Evolutionary conservation across 345 rosid genomes (phyloP), one percentile per base, ranked within the genome.

Genomic region (Rhodamnia argentea): DNA sequence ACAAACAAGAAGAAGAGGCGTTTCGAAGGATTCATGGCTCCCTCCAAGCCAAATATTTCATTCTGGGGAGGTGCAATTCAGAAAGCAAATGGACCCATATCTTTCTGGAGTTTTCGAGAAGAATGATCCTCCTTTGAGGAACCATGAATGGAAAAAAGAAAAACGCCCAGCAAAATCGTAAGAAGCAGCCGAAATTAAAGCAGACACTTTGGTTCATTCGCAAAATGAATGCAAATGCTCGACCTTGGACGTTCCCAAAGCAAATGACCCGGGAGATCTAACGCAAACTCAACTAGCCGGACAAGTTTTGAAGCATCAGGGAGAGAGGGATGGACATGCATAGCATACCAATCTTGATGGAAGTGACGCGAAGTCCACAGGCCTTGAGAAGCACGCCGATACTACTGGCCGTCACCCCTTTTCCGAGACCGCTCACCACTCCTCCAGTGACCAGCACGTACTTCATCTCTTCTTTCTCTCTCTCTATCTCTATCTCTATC

Each of bases 291-390:
- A 50, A 42, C 82, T 9, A 11, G 22, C 82, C 15, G 27, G 56
- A 81, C 55, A 44, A 44, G 55, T 59, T 26, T 6, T 6, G 1
- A 56, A 20, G 78, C 82, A 82, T 52, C 53, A 22, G 22, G 51
- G 27, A 82, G 59, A 29, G 58, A 85, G 14, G 23, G 74, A 85
- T 53, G 54, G 32, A 78, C 44, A 42, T 42, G 44, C 44, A 42
- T 64, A 94, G 44, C 44, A 42, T 64, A 94, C 98, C 98, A 85
- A 95, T 95, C 88, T 95, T 95, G 83, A 95, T 94, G 60, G 93
- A 92, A 89, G 98, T 95, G 87, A 95, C 94, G 22, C 97, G 92
- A 81, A 95, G 97, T 86, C 96, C 97, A 86, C 95, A 94, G 82
- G 95, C 93, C 86, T 94, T 91, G 64, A 95, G 98, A 64, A 93